Evolutionary conservation across 352 stramenopile genomes (phyloP), one percentile per base, ranked within the genome.

Genomic region (Discostella stelligera): DNA sequence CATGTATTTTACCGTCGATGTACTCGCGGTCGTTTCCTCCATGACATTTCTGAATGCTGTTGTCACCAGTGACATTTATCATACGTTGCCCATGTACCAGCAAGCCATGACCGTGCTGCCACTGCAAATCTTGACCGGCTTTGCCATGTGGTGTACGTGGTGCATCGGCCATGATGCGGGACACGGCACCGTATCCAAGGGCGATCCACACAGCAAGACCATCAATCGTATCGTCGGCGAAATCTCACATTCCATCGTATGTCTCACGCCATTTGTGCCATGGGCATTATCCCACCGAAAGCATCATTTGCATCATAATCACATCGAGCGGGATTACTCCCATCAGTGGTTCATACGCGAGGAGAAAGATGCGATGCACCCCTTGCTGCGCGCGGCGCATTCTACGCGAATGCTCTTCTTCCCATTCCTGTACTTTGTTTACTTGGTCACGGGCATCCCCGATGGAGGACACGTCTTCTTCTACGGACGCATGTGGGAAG

Each of bases 181-280:
- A 37, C 85, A 91, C 67, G 66, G 64, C n/a, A 78, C 74, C 2
- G 62, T 89, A 25, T 86, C 77, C 13, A 87, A 85, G 58, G 62
- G 70, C 10, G 52, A 70, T 13, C 71, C 76, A 48, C 78, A 65
- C 59, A 55, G 66, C 27, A 68, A 69, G 13, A 23, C 21, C 20
- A 79, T 94, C n/a, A 95, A 95, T 75, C 75, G 83, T 27, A 44
- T 94, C 10, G 86, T 90, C 9, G 90, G 90, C n/a, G 88, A 95
- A 80, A 81, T 95, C 49, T 78, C 82, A 39, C 89, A 95, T 72
- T 90, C 83, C 6, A 74, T 82, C 13, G 69, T 95, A 66, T 91
- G 77, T 54, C 62, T 91, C 0, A 89, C 82, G 18, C 84, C 82
- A 6, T 88, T 87, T 41, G 54, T 82, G 16, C 77, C 76, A 30